A percentile compares a stretch with the other conserved stretches of the same genome.
These are phyloP conservation scores for Lizanozyma gosingica DNA, from an alignment of 1,139 yeast genomes.

Conservation along the genomic window DNA sequence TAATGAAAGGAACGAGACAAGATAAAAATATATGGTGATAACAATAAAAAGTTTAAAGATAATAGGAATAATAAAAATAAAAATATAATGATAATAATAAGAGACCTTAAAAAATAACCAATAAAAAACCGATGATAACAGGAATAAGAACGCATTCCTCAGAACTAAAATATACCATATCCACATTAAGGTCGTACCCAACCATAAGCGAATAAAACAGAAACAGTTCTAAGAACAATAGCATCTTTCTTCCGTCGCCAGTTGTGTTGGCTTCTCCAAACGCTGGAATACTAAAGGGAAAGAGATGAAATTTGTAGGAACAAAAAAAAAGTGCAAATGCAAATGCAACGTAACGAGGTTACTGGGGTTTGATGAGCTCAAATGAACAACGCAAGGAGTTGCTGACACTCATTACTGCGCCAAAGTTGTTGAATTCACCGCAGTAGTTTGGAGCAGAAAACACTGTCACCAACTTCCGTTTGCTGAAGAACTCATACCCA, in stretches of 20 bases:
- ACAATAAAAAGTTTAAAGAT: too few species aligned
- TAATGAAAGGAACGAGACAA: too few species aligned
- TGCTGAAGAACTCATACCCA: conserved; percentile 81
- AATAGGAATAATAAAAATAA: not conserved
- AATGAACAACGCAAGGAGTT: conserved; percentile 71
- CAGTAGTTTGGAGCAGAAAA: conserved; percentile 88
- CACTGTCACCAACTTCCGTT: conserved; percentile 69
- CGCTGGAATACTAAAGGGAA: too few species aligned
- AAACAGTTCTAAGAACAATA: not conserved
- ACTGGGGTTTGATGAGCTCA: conserved; percentile 66
- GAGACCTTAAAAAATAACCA: not conserved
- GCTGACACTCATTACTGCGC: conserved; percentile 84
- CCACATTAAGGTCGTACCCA: not conserved
- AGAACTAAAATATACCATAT: not conserved
- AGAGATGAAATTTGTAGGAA: too few species aligned
- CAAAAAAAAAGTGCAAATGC: not conserved
- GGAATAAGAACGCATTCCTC: not conserved
- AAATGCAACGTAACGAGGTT: conserved; percentile 1
- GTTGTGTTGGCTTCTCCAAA: not conserved
- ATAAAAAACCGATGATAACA: not conserved
- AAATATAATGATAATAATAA: too few species aligned
- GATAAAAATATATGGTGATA: too few species aligned
- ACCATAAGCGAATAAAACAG: not conserved
- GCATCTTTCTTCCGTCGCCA: not conserved
- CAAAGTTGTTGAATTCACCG: conserved; percentile 87